Evolutionary conservation across 192 early-diverging fungal genomes (phyloP).

Genomic region (Ambispora gerdemannii): DNA sequence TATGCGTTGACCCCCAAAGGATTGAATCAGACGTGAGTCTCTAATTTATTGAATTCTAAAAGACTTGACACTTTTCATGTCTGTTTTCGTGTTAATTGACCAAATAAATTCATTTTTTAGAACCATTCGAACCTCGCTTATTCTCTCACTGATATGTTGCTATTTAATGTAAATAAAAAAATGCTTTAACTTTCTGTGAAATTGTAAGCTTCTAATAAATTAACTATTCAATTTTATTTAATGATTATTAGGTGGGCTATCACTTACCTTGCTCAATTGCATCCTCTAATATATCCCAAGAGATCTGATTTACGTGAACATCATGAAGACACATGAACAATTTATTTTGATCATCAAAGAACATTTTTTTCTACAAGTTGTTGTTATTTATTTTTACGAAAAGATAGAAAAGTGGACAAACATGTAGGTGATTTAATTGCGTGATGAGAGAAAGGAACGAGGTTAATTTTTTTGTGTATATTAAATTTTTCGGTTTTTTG

Average conservation of each 20-base stretch:
- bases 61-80: neutral
- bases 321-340: too few species aligned
- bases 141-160: conserved; percentile 47
- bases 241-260: conserved; percentile 66
- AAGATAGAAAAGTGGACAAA: too few species aligned
- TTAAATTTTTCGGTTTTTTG: too few species aligned
- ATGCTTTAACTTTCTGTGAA: neutral
- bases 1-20: neutral
- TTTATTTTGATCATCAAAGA: too few species aligned
- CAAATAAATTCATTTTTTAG: neutral
- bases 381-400: too few species aligned
- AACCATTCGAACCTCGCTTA: conserved; percentile 44
- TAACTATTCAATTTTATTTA: neutral
- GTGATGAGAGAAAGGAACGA: too few species aligned
- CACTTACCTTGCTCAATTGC: conserved; percentile 78
- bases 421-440: too few species aligned
- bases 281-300: conserved; percentile 74
- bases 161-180: conserved; percentile 49
- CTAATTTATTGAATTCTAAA: neutral
- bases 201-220: neutral
- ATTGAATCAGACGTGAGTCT: neutral
- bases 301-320: conserved; percentile 55
- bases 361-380: too few species aligned
- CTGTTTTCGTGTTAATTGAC: neutral
- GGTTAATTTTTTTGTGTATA: too few species aligned